These are phyloP conservation scores for Trichoderma asperellum DNA, from an alignment of 2,329 filamentous ascomycete genomes.

Conservation along the genomic window DNA sequence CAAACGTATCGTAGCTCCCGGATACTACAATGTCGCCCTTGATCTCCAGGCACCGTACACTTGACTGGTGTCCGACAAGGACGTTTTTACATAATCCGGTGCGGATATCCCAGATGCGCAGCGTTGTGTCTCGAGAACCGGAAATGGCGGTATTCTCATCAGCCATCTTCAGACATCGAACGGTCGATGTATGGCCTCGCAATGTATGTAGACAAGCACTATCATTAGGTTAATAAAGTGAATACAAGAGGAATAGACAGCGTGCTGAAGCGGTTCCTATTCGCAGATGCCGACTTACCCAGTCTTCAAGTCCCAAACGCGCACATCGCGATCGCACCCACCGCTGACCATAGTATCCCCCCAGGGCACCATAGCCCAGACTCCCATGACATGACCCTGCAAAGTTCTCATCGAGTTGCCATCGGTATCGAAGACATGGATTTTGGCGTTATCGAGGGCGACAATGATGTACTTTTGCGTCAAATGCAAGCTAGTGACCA, in stretches of 20 bases:
- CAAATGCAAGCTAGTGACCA: conserved; percentile 92
- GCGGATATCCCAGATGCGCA: conserved; percentile 92
- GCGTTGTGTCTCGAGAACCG: conserved; percentile 89
- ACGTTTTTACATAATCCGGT: conserved; percentile 89
- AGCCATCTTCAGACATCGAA: conserved; percentile 96
- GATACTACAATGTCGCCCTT: conserved; percentile 97
- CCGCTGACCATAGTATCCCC: conserved; percentile 93
- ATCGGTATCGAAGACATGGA: conserved; percentile 94
- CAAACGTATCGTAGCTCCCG: conserved; percentile 96
- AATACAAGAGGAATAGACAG: neutral
- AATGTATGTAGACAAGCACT: conserved; percentile 80
- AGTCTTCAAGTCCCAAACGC: conserved; percentile 94
- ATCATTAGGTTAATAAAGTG: conserved; percentile 32
- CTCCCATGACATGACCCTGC: conserved; percentile 96
- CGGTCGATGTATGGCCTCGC: conserved; percentile 93
- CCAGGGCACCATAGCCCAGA: conserved; percentile 99
- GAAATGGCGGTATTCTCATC: conserved; percentile 94
- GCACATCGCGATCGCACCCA: conserved; percentile 93
- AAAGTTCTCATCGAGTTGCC: conserved; percentile 87
- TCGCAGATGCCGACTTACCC: conserved; percentile 62
- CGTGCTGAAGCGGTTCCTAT: neutral
- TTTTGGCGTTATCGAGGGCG: conserved; percentile 96
- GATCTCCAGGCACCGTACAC: conserved; percentile 92
- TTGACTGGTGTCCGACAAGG: conserved; percentile 91
- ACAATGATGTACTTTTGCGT: conserved; percentile 97